Evolutionary conservation across 345 rosid genomes (phyloP).

Genomic region (Salix exigua): DNA sequence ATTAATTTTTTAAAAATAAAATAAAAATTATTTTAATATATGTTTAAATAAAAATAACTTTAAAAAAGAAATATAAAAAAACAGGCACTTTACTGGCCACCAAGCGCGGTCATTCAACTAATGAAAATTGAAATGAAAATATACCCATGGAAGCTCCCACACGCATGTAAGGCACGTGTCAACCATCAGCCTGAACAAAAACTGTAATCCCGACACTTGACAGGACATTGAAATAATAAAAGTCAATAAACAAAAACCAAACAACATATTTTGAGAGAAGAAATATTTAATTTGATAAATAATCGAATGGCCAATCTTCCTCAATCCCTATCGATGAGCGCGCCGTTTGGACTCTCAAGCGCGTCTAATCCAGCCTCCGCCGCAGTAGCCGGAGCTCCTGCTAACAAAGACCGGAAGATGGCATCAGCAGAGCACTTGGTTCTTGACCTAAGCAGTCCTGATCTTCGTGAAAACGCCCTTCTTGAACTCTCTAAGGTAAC

Average conservation of each 20-base stretch:
- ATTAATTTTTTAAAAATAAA: too few relatives aligned
- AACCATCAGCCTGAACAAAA: background rate
- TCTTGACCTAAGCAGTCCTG: slow-evolving; percentile 87
- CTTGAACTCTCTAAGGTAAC: slow-evolving; percentile 68
- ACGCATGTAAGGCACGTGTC: slow-evolving; percentile 24
- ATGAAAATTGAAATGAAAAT: background rate
- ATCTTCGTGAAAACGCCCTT: slow-evolving; percentile 86
- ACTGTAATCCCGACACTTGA: background rate
- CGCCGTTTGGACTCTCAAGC: slow-evolving; percentile 55
- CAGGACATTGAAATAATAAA: background rate
- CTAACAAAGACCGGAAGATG: slow-evolving; percentile 78
- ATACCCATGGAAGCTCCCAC: background rate
- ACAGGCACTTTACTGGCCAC: too few relatives aligned
- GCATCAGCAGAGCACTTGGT: slow-evolving; percentile 89
- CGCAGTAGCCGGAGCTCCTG: slow-evolving; percentile 38
- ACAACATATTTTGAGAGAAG: background rate
- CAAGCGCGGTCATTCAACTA: too few relatives aligned
- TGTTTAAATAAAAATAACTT: too few relatives aligned
- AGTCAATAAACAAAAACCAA: background rate
- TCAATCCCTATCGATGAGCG: slow-evolving; percentile 61
- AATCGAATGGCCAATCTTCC: slow-evolving; percentile 56
- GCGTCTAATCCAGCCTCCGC: slow-evolving; percentile 27
- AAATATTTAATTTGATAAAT: background rate
- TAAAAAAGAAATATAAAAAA: too few relatives aligned
- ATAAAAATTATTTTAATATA: too few relatives aligned